These are phyloP conservation scores for Pseudogymnoascus sp. DNA, from an alignment of 2,329 filamentous ascomycete species.

Conservation along the genomic window DNA sequence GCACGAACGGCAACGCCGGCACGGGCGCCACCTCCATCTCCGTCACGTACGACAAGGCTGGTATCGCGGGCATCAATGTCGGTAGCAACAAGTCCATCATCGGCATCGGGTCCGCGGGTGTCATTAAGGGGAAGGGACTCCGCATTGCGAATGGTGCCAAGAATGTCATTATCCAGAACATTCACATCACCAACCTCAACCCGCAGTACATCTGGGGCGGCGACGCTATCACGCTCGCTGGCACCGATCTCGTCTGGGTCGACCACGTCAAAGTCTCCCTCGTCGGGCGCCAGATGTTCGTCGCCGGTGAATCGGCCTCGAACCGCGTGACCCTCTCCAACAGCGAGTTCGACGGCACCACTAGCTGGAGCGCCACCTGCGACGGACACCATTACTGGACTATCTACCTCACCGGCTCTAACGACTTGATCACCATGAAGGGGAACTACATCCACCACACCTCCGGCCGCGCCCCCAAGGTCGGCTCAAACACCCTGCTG, in stretches of 20 bases:
- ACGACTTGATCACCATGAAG: constrained; percentile 49
- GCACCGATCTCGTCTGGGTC: constrained; percentile 28
- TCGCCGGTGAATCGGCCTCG: constrained; percentile 44
- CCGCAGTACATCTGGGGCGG: constrained; percentile 49
- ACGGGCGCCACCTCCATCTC: not conserved
- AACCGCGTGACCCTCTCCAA: constrained; percentile 52
- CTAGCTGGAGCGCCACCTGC: constrained; percentile 47
- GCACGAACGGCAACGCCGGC: constrained; percentile 35
- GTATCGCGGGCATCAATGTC: constrained; percentile 19
- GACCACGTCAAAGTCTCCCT: constrained; percentile 48
- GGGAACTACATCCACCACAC: constrained; percentile 53
- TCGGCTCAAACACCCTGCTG: constrained; percentile 44
- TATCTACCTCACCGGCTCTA: constrained; percentile 47
- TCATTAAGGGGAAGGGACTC: constrained; percentile 22
- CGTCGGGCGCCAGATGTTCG: constrained; percentile 52
- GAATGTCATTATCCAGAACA: constrained; percentile 31
- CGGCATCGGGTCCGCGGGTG: constrained; percentile 18
- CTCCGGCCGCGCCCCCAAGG: constrained; percentile 48
- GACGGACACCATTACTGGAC: constrained; percentile 53
- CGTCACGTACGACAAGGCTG: constrained; percentile 26
- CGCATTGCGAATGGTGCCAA: constrained; percentile 18
- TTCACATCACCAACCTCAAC: constrained; percentile 46
- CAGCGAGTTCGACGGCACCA: constrained; percentile 47
- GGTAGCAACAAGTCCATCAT: constrained; percentile 23
- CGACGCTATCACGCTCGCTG: constrained; percentile 29